Percentiles rank a stretch among this genome's conserved stretches.
These are phyloP conservation scores for Neopestalotiopsis clavispora DNA, from an alignment of 2,329 filamentous ascomycete species.

Conservation along the genomic window DNA sequence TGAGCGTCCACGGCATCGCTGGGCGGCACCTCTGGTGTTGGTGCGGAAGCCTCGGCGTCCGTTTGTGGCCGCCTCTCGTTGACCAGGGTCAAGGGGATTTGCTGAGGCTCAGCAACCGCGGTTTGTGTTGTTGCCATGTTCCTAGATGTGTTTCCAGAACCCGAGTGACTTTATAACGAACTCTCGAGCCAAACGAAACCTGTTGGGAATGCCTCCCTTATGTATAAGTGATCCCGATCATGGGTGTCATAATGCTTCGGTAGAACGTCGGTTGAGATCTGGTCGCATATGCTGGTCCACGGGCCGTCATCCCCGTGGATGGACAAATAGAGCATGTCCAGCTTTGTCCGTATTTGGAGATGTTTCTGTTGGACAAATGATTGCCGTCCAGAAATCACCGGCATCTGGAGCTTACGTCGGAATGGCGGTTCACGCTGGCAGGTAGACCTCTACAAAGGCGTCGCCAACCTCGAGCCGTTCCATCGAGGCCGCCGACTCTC, in stretches of 20 bases:
- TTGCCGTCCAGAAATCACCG: neutral
- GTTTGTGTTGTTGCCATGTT: constrained; percentile 16
- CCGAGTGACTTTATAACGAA: no score
- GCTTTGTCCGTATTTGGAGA: neutral
- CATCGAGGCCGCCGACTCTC: no score
- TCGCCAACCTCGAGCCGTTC: no score
- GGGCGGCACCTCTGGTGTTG: constrained; percentile 19
- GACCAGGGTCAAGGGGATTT: constrained; percentile 6
- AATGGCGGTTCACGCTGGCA: no score
- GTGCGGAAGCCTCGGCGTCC: constrained; percentile 12
- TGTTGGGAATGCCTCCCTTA: neutral
- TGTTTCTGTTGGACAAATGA: neutral
- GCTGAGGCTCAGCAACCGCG: constrained; percentile 10
- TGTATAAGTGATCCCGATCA: neutral
- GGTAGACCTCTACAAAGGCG: no score
- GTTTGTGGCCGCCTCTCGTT: neutral
- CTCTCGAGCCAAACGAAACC: neutral
- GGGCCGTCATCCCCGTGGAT: constrained; percentile 10
- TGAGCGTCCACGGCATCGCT: constrained; percentile 26
- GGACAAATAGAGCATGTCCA: neutral
- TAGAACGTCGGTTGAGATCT: constrained; percentile 13
- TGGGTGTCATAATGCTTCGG: constrained; percentile 10
- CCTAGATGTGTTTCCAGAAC: no score
- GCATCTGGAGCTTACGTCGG: no score
- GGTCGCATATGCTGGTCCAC: neutral